Conservation (phyloP, 352 stramenopile genomes). For the Albugo laibachii region DNA sequence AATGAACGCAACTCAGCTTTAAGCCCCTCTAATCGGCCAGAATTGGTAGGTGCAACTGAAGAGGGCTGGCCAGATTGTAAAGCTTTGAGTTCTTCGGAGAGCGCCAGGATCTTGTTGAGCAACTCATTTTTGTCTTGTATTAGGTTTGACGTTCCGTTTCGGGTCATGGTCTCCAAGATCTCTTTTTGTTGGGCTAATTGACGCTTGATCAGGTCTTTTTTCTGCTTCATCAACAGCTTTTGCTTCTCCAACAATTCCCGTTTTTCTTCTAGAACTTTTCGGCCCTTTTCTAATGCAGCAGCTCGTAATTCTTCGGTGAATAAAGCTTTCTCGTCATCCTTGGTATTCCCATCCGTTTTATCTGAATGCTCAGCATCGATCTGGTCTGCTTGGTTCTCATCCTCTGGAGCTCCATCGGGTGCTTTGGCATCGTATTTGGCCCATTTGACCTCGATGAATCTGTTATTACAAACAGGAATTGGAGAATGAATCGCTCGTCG, state of each 20-base stretch:
- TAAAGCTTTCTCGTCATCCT: constrained; percentile 28
- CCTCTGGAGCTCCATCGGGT: constrained; percentile 21
- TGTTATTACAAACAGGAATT: constrained; percentile 77
- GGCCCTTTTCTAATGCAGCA: constrained; percentile 55
- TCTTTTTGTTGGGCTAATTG: constrained; percentile 68
- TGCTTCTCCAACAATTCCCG: constrained; percentile 75
- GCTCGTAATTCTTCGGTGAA: constrained; percentile 49
- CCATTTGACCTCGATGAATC: constrained; percentile 79
- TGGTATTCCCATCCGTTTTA: constrained; percentile 1
- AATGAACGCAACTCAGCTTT: constrained; percentile 48
- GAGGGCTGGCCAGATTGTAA: constrained; percentile 15
- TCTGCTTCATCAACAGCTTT: constrained; percentile 62
- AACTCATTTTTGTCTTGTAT: constrained; percentile 51
- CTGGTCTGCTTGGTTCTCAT: constrained; percentile 11
- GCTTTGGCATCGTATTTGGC: constrained; percentile 62
- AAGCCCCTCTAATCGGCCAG: constrained; percentile 22
- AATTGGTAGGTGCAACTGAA: constrained; percentile 2
- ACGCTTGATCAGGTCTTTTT: constrained; percentile 59
- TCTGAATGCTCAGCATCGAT: not conserved
- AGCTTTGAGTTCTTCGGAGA: constrained; percentile 48
- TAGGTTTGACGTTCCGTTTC: constrained; percentile 48
- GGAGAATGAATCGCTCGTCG: constrained; percentile 76
- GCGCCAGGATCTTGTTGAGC: constrained; percentile 63
- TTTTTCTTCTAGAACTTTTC: constrained; percentile 69
- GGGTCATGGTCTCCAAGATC: constrained; percentile 59